phyloP scores from a whole-genome alignment of 2,329 filamentous ascomycete species.

The Paradendryphiella salina region DNA sequence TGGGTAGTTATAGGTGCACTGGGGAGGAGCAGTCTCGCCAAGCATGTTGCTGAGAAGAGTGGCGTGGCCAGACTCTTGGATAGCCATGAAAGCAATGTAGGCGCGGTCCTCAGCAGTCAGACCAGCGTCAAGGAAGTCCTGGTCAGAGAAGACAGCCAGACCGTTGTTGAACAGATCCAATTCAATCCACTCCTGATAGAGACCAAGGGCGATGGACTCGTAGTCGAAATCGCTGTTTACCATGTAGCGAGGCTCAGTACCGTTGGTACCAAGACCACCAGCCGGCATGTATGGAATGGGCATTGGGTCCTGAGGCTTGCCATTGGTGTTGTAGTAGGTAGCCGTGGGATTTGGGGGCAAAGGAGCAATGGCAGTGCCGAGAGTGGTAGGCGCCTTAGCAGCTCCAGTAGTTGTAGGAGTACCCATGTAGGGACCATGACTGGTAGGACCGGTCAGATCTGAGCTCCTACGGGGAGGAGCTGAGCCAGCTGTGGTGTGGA shows the following conservation, averaged over 20 bases:
- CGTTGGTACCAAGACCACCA: slow-evolving; percentile 75
- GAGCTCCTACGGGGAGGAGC: slow-evolving; percentile 53
- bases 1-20: slow-evolving; percentile 83
- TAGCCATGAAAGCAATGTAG: slow-evolving; percentile 74
- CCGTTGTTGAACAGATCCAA: slow-evolving; percentile 81
- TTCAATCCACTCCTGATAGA: slow-evolving; percentile 86
- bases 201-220: slow-evolving; percentile 71
- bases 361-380: slow-evolving; percentile 62
- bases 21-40: slow-evolving; percentile 67
- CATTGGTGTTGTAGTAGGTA: slow-evolving; percentile 72
- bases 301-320: slow-evolving; percentile 66
- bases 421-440: slow-evolving; percentile 70
- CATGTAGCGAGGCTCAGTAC: slow-evolving; percentile 73
- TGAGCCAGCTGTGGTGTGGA: slow-evolving; percentile 36
- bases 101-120: slow-evolving; percentile 69
- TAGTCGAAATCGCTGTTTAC: slow-evolving; percentile 83
- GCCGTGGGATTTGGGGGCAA: slow-evolving; percentile 63
- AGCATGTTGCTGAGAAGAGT: slow-evolving; percentile 79
- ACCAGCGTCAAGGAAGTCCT: slow-evolving; percentile 70
- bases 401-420: slow-evolving; percentile 71
- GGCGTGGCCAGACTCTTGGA: slow-evolving; percentile 77
- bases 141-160: slow-evolving; percentile 67
- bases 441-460: slow-evolving; percentile 61
- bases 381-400: slow-evolving; percentile 57
- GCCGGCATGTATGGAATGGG: slow-evolving; percentile 73